phyloP scores from a whole-genome alignment of 2,329 filamentous ascomycete species.

The Teratosphaeriaceae sp. region DNA sequence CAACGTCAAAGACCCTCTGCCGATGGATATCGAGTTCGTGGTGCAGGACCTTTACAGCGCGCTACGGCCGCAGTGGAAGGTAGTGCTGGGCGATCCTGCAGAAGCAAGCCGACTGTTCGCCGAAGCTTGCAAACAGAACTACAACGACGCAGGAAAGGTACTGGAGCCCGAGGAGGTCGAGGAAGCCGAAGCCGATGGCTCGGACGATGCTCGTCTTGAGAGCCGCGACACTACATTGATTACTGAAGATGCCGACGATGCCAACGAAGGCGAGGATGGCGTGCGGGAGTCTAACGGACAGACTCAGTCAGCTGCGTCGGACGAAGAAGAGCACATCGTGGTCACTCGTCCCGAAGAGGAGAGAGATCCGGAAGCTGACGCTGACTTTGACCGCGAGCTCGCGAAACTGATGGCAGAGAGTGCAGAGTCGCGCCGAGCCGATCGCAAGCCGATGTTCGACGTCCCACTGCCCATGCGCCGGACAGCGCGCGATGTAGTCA shows the following conservation, averaged over 20 bases:
- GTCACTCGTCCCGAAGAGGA: constrained; percentile 88
- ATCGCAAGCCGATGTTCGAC: constrained; percentile 90
- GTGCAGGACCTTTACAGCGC: constrained; percentile 85
- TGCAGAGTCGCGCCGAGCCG: constrained; percentile 89
- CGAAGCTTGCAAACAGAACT: constrained; percentile 82
- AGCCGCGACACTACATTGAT: constrained; percentile 35
- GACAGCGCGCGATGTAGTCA: constrained; percentile 49
- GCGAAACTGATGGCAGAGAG: constrained; percentile 98
- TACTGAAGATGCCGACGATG: constrained; percentile 57
- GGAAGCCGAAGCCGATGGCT: constrained; percentile 37
- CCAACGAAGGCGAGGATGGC: constrained; percentile 51
- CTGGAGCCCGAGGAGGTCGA: constrained; percentile 46
- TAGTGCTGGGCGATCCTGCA: constrained; percentile 64
- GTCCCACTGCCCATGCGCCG: constrained; percentile 90
- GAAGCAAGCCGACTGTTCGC: constrained; percentile 81
- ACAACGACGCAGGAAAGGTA: constrained; percentile 69
- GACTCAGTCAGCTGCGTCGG: constrained; percentile 53
- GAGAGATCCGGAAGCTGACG: constrained; percentile 86
- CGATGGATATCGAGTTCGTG: constrained; percentile 97
- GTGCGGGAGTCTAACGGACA: constrained; percentile 38
- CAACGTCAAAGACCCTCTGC: constrained; percentile 77
- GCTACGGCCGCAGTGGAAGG: constrained; percentile 86
- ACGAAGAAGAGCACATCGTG: constrained; percentile 78
- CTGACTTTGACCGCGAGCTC: constrained; percentile 95
- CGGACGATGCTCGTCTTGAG: constrained; percentile 68